Percentiles rank a stretch among this genome's conserved stretches.
These are phyloP conservation scores for Microthlaspi erraticum DNA, from an alignment of 345 rosid species.

Conservation along the genomic window DNA sequence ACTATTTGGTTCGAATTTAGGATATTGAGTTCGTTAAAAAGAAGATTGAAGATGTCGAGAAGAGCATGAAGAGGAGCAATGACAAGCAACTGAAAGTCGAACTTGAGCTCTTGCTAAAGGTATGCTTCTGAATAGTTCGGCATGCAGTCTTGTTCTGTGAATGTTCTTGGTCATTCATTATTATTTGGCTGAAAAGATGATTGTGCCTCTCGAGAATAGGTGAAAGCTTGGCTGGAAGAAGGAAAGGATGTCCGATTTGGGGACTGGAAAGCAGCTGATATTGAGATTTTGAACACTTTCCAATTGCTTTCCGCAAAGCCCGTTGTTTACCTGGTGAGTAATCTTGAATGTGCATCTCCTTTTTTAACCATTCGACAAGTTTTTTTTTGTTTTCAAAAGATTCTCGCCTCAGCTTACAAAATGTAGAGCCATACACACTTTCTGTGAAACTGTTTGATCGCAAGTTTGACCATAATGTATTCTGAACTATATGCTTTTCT, in stretches of 20 bases:
- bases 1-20: constrained; percentile 48
- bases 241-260: constrained; percentile 92
- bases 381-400: constrained; percentile 8
- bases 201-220: constrained; percentile 50
- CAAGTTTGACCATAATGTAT: not conserved
- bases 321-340: constrained; percentile 88
- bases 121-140: constrained; percentile 11
- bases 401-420: not conserved
- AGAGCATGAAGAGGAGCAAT: constrained; percentile 99
- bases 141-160: constrained; percentile 8
- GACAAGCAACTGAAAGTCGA: constrained; percentile 90
- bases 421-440: not conserved
- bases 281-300: constrained; percentile 91
- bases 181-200: not conserved
- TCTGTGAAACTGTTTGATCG: constrained; percentile 3
- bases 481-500: constrained; percentile 11
- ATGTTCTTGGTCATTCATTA: not conserved
- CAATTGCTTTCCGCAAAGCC: constrained; percentile 97
- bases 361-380: constrained; percentile 1
- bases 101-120: constrained; percentile 60
- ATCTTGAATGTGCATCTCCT: constrained; percentile 9
- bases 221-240: constrained; percentile 81
- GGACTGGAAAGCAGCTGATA: constrained; percentile 97
- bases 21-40: constrained; percentile 87
- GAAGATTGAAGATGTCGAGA: constrained; percentile 85